phyloP scores from a whole-genome alignment of 768 basidiomycete genomes.

The Neoboletus magnificus region DNA sequence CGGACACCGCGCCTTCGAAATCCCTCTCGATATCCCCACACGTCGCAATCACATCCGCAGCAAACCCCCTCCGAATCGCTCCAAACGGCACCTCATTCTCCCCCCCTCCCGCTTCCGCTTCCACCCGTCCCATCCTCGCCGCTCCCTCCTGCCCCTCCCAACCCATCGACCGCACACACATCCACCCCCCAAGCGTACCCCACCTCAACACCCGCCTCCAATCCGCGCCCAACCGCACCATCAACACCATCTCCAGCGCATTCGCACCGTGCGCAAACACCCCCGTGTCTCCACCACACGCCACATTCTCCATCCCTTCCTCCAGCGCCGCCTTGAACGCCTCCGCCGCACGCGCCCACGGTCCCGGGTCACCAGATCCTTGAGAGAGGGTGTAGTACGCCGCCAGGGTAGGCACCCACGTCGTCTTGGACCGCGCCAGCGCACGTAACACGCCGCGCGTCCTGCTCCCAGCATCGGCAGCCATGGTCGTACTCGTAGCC shows the following conservation, averaged over 20 bases:
- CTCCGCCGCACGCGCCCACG: conserved; percentile 38
- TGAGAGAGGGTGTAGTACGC: conserved; percentile 40
- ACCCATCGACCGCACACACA: conserved; percentile 45
- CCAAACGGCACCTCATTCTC: conserved; percentile 57
- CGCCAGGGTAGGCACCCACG: conserved; percentile 60
- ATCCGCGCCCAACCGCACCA: conserved; percentile 53
- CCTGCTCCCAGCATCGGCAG: too few species aligned
- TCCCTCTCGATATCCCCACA: conserved; percentile 36
- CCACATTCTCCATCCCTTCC: conserved; percentile 45
- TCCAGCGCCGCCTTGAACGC: conserved; percentile 48
- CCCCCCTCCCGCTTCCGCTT: conserved; percentile 29
- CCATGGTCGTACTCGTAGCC: neutral
- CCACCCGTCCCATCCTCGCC: conserved; percentile 25
- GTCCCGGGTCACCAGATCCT: conserved; percentile 6
- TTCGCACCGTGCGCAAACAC: conserved; percentile 61
- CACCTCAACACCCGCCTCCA: conserved; percentile 54
- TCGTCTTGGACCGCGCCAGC: conserved; percentile 28
- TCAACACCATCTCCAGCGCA: conserved; percentile 56
- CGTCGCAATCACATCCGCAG: conserved; percentile 46
- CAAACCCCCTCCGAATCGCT: conserved; percentile 49
- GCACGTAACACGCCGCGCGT: conserved; percentile 15
- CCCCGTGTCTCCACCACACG: conserved; percentile 65
- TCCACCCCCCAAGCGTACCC: conserved; percentile 60
- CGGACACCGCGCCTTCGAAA: conserved; percentile 44
- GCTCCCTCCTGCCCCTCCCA: conserved; percentile 40